These are phyloP conservation scores for Ceratonia siliqua DNA, from an alignment of 306 rosid species.

Conservation along the genomic window DNA sequence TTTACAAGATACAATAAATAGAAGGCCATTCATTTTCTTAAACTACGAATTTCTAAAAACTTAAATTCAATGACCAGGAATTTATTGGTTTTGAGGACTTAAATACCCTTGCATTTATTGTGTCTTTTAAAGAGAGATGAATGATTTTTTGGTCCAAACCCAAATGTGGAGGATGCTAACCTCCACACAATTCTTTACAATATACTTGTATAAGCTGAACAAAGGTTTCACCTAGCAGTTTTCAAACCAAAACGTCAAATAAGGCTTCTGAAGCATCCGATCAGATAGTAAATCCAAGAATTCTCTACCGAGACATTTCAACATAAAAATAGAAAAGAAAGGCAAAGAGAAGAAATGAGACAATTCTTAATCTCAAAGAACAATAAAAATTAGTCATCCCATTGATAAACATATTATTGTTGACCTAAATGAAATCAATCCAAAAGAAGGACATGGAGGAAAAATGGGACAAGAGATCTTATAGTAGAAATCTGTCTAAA, in stretches of 20 bases:
- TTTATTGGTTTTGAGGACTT: no score
- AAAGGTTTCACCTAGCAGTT: neutral
- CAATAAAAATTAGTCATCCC: neutral
- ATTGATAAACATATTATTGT: constrained; percentile 6
- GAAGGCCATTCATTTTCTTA: no score
- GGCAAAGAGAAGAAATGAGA: neutral
- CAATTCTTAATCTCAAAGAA: constrained; percentile 6
- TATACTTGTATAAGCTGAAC: neutral
- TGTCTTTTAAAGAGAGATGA: no score
- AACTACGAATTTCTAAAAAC: no score
- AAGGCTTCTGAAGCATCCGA: constrained; percentile 13
- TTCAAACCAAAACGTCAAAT: constrained; percentile 26
- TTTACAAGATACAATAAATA: no score
- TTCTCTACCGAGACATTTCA: neutral
- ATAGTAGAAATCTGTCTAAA: neutral
- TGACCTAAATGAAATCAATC: constrained; percentile 19
- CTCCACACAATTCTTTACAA: no score
- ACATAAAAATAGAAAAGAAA: constrained; percentile 10
- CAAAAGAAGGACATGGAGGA: neutral
- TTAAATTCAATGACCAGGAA: no score
- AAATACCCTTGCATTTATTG: no score
- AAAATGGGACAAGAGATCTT: neutral
- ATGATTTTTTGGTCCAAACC: no score
- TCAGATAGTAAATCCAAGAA: neutral
- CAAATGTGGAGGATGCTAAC: no score